A percentile compares a stretch with the other conserved stretches of the same genome.
Evolutionary conservation across 2,329 filamentous ascomycete genomes (phyloP).

Genomic region (Xylariaceae sp.): DNA sequence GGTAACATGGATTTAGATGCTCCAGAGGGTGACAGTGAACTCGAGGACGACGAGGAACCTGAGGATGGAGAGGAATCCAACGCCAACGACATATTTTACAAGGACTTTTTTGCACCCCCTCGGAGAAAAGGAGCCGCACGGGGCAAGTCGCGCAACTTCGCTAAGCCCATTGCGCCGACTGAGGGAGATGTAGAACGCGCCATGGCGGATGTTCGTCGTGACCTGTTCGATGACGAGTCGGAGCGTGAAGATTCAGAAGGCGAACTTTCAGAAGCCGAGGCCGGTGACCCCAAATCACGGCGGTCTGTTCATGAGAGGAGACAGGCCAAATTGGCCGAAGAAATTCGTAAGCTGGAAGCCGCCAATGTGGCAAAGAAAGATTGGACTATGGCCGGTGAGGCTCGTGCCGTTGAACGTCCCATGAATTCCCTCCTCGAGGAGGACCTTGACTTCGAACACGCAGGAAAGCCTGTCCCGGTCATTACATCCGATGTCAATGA

Average conservation of each 20-base stretch:
- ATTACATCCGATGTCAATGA: slow-evolving; percentile 89
- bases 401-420: slow-evolving; percentile 72
- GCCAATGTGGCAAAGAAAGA: slow-evolving; percentile 83
- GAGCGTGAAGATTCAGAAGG: slow-evolving; percentile 61
- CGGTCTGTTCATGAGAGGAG: slow-evolving; percentile 80
- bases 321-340: slow-evolving; percentile 78
- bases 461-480: slow-evolving; percentile 89
- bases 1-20: slow-evolving; percentile 71
- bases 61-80: slow-evolving; percentile 56
- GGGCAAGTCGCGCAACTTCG: slow-evolving; percentile 39
- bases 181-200: slow-evolving; percentile 71
- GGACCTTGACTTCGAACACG: slow-evolving; percentile 91
- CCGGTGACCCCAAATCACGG: slow-evolving; percentile 65
- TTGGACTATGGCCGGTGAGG: slow-evolving; percentile 88
- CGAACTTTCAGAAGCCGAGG: slow-evolving; percentile 60
- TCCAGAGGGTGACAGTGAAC: slow-evolving; percentile 62
- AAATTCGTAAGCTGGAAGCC: slow-evolving; percentile 87
- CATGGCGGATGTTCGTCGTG: slow-evolving; percentile 80
- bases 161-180: slow-evolving; percentile 41
- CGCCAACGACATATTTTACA: slow-evolving; percentile 84
- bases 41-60: slow-evolving; percentile 61
- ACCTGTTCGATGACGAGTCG: slow-evolving; percentile 78
- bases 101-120: slow-evolving; percentile 88
- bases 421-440: slow-evolving; percentile 90
- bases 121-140: slow-evolving; percentile 62